Conservation (phyloP, 2,329 filamentous ascomycete genomes). For the Colletotrichum tofieldiae region DNA sequence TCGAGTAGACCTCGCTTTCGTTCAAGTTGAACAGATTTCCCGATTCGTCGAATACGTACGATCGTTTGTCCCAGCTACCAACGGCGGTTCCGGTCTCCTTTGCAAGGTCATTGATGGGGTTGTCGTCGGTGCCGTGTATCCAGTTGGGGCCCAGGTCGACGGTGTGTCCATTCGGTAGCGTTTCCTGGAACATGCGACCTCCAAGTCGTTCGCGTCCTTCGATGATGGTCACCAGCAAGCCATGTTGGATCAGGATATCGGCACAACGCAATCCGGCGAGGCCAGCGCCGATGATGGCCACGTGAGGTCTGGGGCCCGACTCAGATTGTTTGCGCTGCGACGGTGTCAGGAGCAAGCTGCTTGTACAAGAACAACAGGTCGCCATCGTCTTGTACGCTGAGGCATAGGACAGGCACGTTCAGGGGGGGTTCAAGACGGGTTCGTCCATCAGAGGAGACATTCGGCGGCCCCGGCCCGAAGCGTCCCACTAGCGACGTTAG, state of each 20-base stretch:
- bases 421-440: constrained; percentile 10
- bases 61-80: constrained; percentile 65
- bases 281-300: constrained; percentile 80
- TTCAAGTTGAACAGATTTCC: constrained; percentile 65
- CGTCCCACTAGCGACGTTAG: constrained; percentile 39
- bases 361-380: constrained; percentile 9
- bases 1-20: constrained; percentile 64
- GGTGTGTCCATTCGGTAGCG: constrained; percentile 62
- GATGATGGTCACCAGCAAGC: constrained; percentile 78
- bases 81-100: constrained; percentile 70
- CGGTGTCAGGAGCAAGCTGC: constrained; percentile 32
- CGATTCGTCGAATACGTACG: constrained; percentile 70
- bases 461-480: constrained; percentile 21
- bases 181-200: constrained; percentile 72
- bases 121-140: constrained; percentile 82
- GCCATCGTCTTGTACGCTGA: constrained; percentile 14
- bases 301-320: constrained; percentile 60
- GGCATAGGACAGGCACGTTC: constrained; percentile 21
- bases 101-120: constrained; percentile 79
- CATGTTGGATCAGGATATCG: constrained; percentile 75
- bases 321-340: constrained; percentile 38
- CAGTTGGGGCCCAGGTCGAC: constrained; percentile 82
- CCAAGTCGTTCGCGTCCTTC: constrained; percentile 79
- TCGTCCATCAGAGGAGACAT: constrained; percentile 25
- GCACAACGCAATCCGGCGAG: constrained; percentile 81